These are phyloP conservation scores for Akanthomyces dipterigenus DNA, from an alignment of 2,329 filamentous ascomycete genomes.

Conservation along the genomic window DNA sequence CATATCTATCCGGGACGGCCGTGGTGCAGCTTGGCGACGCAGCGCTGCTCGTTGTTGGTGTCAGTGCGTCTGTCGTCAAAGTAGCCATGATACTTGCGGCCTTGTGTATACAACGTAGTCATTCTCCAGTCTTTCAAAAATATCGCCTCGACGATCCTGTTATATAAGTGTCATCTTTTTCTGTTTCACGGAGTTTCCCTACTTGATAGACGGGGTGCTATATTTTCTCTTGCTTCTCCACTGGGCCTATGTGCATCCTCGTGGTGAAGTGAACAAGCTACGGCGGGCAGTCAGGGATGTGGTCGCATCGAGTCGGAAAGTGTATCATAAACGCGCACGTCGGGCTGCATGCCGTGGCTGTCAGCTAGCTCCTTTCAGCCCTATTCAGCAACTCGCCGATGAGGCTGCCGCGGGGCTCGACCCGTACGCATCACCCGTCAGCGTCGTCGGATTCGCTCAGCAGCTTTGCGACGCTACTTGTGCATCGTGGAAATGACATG, in stretches of 20 bases:
- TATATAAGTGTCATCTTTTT: not conserved
- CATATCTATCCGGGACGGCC: constrained; percentile 26
- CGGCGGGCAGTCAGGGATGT: not conserved
- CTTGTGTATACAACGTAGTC: fast-evolving
- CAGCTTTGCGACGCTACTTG: not conserved
- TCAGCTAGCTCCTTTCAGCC: not conserved
- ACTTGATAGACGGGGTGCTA: not conserved
- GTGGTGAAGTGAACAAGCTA: not conserved
- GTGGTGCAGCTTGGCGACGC: constrained; percentile 24
- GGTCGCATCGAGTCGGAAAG: not conserved
- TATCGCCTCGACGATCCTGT: too few species aligned
- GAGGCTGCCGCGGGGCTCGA: not conserved
- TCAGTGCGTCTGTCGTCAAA: constrained; percentile 14
- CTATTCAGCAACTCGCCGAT: not conserved
- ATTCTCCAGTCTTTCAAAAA: not conserved
- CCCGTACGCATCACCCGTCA: not conserved
- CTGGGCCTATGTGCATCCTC: not conserved
- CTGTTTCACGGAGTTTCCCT: not conserved
- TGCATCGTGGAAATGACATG: not conserved
- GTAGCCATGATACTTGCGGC: constrained; percentile 18
- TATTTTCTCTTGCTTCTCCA: not conserved
- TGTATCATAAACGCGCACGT: not conserved
- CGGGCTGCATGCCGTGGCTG: not conserved
- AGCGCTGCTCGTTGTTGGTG: constrained; percentile 35
- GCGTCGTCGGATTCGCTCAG: not conserved